Evolutionary conservation across 2,329 filamentous ascomycete genomes (phyloP), one percentile per base, ranked within the genome.

Genomic region (Pyrenochaeta sp.): DNA sequence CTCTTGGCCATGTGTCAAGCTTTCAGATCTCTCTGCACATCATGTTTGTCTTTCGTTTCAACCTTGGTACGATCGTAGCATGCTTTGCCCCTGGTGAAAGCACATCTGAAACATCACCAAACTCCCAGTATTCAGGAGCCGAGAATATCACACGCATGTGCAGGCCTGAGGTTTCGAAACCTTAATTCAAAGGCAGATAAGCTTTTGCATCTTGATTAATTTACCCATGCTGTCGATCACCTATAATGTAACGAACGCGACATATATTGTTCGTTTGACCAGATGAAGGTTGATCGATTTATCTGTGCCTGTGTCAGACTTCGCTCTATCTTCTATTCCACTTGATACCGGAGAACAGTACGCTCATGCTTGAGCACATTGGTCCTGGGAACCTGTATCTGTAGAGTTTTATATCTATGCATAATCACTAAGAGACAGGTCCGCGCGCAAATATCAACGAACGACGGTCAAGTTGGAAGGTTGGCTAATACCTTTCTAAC

Each of bases 111-210:
- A 54, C 49, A 54, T 21, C 29, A 33, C 29, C 23, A 42, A 47
- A 23, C 6, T 31, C 23, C 46, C 49, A 45, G 23, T 10, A 15
- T 7, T n/a, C 18, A 21, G 17, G 27, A 48, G 44, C 47, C 39
- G n/a, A 49, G 40, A 43, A 27, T 9, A 27, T 27, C 23, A 9
- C 23, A 27, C 51, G 43, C 15, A 35, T 51, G 32, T 58, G 56
- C 30, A 31, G 42, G 61, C 46, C 56, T 62, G 29, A 60, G 60
- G 60, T 63, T 63, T 65, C 49, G 54, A 61, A 63, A 65, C 60
- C 48, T 53, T 32, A 58, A 3, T 23, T 14, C 17, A 9, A 21
- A 40, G 51, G 52, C 56, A 50, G 44, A 43, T 18, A 48, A 48
- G 45, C 39, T 43, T n/a, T 49, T 43, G 30, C 3, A 11, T 7